Evolutionary conservation across 306 rosid genomes (phyloP).

Genomic region (Glycine latifolia): DNA sequence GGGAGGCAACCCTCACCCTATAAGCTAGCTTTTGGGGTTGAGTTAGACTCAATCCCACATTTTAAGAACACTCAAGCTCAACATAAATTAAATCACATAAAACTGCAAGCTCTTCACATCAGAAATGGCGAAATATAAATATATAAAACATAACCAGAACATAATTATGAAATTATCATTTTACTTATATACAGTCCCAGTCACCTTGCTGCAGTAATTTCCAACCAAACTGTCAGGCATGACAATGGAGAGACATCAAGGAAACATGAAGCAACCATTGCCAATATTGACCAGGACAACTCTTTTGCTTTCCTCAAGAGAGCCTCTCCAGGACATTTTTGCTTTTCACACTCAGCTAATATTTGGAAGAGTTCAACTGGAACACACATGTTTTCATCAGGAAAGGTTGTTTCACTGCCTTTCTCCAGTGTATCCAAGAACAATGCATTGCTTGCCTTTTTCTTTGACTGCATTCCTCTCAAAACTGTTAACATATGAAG

Average conservation of each 20-base stretch:
- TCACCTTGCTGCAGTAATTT: constrained; percentile 98
- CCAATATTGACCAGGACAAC: constrained; percentile 94
- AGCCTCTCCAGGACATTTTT: constrained; percentile 78
- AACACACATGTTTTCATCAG: constrained; percentile 66
- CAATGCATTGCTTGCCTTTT: constrained; percentile 70
- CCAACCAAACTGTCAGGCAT: constrained; percentile 92
- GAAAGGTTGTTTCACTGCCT: constrained; percentile 63
- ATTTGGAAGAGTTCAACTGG: constrained; percentile 93
- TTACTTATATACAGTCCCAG: constrained; percentile 40
- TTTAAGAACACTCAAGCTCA: not conserved
- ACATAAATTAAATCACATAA: constrained; percentile 1
- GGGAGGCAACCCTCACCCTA: too few species aligned
- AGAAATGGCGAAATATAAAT: not conserved
- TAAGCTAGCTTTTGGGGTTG: too few species aligned
- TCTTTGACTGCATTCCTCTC: constrained; percentile 81
- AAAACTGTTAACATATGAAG: constrained; percentile 86
- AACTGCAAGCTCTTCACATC: constrained; percentile 27
- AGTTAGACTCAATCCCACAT: too few species aligned
- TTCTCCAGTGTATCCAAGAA: constrained; percentile 64
- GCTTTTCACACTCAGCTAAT: constrained; percentile 87
- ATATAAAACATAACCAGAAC: constrained; percentile 11
- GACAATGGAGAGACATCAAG: constrained; percentile 88
- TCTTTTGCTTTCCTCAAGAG: constrained; percentile 91
- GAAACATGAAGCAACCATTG: constrained; percentile 96
- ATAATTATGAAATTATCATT: constrained; percentile 43